Percentiles rank a stretch among this genome's conserved stretches.
These are phyloP conservation scores for Paraphoma chrysanthemicola DNA, from an alignment of 2,329 filamentous ascomycete species.

Conservation along the genomic window DNA sequence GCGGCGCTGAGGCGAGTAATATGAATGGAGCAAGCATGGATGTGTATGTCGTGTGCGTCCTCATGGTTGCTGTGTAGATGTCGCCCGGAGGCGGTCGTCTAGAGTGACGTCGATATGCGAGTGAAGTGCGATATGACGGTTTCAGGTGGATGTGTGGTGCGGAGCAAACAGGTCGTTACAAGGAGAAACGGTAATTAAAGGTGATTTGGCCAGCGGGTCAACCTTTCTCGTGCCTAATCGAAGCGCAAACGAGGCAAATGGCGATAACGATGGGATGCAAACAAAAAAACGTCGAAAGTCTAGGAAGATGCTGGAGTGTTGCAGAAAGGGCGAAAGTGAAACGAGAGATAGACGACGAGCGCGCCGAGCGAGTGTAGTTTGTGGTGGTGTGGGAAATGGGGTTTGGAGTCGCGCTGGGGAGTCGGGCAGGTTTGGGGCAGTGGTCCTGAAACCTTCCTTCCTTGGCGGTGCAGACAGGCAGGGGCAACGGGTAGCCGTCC, in stretches of 20 bases:
- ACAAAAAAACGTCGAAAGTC: slow-evolving; percentile 12
- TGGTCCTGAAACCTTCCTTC: slow-evolving; percentile 33
- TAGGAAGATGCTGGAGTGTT: slow-evolving; percentile 13
- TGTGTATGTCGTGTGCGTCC: slow-evolving; percentile 43
- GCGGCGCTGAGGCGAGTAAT: slow-evolving; percentile 46
- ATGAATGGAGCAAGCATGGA: slow-evolving; percentile 48
- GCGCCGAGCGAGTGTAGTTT: slow-evolving; percentile 18
- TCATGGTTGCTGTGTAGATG: slow-evolving; percentile 31
- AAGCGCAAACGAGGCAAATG: slow-evolving; percentile 11
- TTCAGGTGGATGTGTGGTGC: background rate
- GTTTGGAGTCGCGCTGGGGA: slow-evolving; percentile 21
- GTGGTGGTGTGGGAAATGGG: slow-evolving; percentile 23
- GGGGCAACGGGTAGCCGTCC: slow-evolving; percentile 23
- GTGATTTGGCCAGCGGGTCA: slow-evolving; percentile 42
- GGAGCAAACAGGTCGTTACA: slow-evolving; percentile 2
- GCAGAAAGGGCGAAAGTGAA: slow-evolving; percentile 31
- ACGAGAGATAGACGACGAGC: slow-evolving; percentile 42
- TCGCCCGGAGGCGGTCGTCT: slow-evolving; percentile 40
- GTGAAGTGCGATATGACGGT: slow-evolving; percentile 5
- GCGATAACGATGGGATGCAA: slow-evolving; percentile 18
- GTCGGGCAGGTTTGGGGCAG: slow-evolving; percentile 33
- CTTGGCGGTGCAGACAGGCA: slow-evolving; percentile 27
- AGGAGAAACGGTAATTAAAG: slow-evolving; percentile 37
- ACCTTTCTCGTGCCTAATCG: slow-evolving; percentile 40
- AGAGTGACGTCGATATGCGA: slow-evolving; percentile 17